Base-by-base conservation (phyloP, 1,284 basidiomycete genomes). In the Tausonia pullulans region DNA sequence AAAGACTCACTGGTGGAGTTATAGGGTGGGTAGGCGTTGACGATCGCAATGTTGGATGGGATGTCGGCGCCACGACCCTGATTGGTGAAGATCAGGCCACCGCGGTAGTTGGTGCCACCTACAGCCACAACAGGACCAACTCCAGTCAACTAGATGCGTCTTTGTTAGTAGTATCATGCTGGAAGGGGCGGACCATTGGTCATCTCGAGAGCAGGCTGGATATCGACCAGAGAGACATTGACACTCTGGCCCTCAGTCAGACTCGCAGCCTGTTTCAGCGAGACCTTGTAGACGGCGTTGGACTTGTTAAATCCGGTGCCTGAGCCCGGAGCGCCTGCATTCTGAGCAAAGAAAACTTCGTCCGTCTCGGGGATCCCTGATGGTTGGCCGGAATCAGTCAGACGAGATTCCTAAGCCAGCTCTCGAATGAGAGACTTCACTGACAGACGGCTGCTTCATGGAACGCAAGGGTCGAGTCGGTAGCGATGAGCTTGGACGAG, bases 381-480 rank as follows among this genome's bases (percentile, higher is more conserved):
- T 11, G 14, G 9, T 9, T 1, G 10, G 44, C 14, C 2, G 9
- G 8, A 44, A 57, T n/a, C 39, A 56, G 52, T n/a, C 60, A 27
- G 27, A 27, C 27, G 27, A 27, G 27, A 27, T 27, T 27, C 27
- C 27, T 27, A 27, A 27, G 49, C 61, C 61, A 6, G 58, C 60
- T 64, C 41, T 1, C n/a, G 43, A 58, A n/a, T 5, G 60, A 14
- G 16, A 14, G 40, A 49, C 43, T 2, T 11, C 11, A 68, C 69
- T 51, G 60, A 71, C 83, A 87, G 2, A 87, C 79, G 0, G 83
- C 84, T 2, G 86, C 87, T 74, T 89, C 87, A 69, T 88, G 87
- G 39, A 86, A 87, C 68, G 87, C 82, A 0, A 84, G 86, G 14
- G 80, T 80, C 0, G 79, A 75, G 67, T 83, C 81, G 1, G 79